These are phyloP conservation scores for Bathelium albidoporum DNA, from an alignment of 495 filamentous ascomycete genomes.

Conservation along the genomic window DNA sequence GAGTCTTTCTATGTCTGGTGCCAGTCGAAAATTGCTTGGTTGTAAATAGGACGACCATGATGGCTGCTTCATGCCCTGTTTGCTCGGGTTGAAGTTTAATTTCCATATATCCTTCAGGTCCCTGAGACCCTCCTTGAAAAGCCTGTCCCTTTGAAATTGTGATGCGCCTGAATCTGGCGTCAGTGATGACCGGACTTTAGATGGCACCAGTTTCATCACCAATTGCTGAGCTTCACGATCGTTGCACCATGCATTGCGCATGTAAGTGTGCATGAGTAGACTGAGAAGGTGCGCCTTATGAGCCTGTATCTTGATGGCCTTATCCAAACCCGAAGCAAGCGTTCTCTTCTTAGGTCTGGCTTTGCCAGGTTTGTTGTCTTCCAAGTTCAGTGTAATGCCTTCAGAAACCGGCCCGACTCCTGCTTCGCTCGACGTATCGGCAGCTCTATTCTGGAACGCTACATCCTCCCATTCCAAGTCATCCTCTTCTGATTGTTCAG, in stretches of 20 bases:
- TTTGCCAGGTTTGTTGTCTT: conserved; percentile 27
- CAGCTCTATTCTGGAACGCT: conserved; percentile 35
- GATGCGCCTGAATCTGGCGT: conserved; percentile 52
- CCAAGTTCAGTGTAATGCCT: conserved; percentile 26
- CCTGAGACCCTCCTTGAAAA: conserved; percentile 67
- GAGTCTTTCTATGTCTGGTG: conserved; percentile 33
- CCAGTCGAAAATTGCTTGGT: conserved; percentile 35
- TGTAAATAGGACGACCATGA: conserved; percentile 59
- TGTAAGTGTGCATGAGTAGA: conserved; percentile 60
- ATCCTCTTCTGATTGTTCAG: conserved; percentile 35
- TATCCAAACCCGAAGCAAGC: conserved; percentile 59
- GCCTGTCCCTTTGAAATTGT: conserved; percentile 59
- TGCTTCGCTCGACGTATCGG: conserved; percentile 22
- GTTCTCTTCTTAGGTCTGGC: conserved; percentile 37
- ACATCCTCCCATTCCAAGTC: conserved; percentile 69
- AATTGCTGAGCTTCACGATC: conserved; percentile 46
- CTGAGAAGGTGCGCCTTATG: conserved; percentile 85
- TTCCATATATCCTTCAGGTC: conserved; percentile 58
- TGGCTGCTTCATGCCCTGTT: conserved; percentile 56
- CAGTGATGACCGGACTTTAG: conserved; percentile 50
- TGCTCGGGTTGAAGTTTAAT: conserved; percentile 55
- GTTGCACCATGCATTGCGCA: conserved; percentile 85
- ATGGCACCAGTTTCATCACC: conserved; percentile 50
- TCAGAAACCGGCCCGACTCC: conserved; percentile 46
- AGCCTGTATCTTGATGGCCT: conserved; percentile 56